phyloP scores from a whole-genome alignment of 495 filamentous ascomycete genomes.

The Penicillium angulare region DNA sequence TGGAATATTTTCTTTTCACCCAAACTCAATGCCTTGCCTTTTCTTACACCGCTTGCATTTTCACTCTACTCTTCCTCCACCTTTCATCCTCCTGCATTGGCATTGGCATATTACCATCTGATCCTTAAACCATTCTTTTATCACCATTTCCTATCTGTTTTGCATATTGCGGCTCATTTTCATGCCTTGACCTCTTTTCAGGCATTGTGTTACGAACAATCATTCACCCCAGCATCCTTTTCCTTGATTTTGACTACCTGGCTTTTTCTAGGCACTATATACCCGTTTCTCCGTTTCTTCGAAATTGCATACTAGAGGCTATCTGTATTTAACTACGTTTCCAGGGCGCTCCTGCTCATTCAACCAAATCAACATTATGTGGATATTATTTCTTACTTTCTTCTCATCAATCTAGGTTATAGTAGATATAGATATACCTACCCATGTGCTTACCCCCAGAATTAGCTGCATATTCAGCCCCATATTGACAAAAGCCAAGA shows the following conservation, averaged over 20 bases:
- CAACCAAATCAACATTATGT: too few relatives aligned
- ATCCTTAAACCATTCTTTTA: neutral
- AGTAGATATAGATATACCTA: too few relatives aligned
- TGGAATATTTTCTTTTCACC: too few relatives aligned
- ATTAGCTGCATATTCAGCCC: too few relatives aligned
- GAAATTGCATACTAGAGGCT: neutral
- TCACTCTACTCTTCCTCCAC: neutral
- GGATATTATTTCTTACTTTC: too few relatives aligned
- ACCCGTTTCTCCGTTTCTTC: slow-evolving; percentile 3
- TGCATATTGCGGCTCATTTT: neutral
- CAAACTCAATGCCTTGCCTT: too few relatives aligned
- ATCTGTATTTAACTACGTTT: too few relatives aligned
- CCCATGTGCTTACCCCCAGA: too few relatives aligned
- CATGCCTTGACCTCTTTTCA: neutral
- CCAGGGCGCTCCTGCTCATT: too few relatives aligned
- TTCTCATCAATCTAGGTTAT: too few relatives aligned
- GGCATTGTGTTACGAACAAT: neutral
- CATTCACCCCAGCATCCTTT: neutral
- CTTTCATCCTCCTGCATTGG: too few relatives aligned
- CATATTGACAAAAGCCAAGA: slow-evolving; percentile 5
- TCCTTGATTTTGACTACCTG: neutral
- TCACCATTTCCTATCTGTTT: neutral
- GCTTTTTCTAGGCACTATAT: slow-evolving; percentile 1
- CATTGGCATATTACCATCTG: too few relatives aligned
- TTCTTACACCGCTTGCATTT: neutral